Evolutionary conservation across 2,329 filamentous ascomycete species (phyloP).

Genomic region (Pseudocercospora vitis): DNA sequence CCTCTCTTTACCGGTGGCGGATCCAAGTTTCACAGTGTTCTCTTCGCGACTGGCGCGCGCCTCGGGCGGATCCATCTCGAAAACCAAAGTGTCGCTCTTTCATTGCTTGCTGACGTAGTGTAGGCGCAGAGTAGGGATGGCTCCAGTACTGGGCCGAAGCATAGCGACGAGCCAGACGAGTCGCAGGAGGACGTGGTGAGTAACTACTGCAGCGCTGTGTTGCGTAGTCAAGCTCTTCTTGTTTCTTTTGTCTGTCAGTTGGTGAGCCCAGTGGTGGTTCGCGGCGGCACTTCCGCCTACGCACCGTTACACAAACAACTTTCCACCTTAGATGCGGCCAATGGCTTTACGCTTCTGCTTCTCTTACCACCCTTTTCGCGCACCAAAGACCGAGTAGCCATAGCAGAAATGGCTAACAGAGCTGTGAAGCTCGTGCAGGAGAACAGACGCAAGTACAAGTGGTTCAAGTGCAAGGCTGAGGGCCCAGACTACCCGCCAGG

Average conservation of each 20-base stretch:
- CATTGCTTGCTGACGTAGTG: constrained; percentile 20
- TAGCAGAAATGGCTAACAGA: background rate
- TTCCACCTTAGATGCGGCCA: background rate
- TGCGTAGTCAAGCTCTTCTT: background rate
- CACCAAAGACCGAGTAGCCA: background rate
- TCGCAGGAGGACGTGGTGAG: constrained; percentile 9
- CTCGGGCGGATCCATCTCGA: background rate
- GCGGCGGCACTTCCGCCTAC: background rate
- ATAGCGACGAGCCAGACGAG: background rate
- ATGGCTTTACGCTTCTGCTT: background rate
- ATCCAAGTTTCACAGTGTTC: background rate
- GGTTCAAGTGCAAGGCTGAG: constrained; percentile 23
- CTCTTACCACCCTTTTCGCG: background rate
- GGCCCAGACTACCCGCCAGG: constrained; percentile 14
- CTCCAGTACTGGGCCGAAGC: constrained; percentile 1
- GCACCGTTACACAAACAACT: background rate
- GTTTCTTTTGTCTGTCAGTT: background rate
- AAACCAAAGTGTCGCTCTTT: constrained; percentile 5
- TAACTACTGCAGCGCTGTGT: background rate
- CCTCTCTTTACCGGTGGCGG: background rate
- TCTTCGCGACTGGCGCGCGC: background rate
- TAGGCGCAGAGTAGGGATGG: constrained; percentile 19
- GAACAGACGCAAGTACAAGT: constrained; percentile 19
- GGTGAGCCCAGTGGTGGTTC: background rate
- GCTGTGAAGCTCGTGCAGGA: constrained; percentile 6